Conservation (phyloP, 352 stramenopile genomes). For the Pythium scleroteichum region DNA sequence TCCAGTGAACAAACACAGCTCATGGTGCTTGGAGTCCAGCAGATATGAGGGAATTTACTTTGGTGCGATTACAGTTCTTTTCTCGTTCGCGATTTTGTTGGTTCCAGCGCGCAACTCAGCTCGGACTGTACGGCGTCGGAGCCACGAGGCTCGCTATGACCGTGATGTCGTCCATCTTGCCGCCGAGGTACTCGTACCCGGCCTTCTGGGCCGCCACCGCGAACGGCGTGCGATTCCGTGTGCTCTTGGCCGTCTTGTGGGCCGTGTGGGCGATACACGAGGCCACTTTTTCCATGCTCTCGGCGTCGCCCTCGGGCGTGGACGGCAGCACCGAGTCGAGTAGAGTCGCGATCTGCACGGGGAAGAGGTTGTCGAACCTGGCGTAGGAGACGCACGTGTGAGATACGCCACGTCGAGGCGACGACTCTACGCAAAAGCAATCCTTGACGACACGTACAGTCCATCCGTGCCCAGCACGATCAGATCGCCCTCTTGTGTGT, state of each 20-base stretch:
- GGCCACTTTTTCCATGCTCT: slow-evolving; percentile 77
- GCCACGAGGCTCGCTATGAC: slow-evolving; percentile 81
- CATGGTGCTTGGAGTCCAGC: no score
- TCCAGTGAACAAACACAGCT: no score
- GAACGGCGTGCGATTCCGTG: slow-evolving; percentile 78
- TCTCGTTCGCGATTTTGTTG: neutral
- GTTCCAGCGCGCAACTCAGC: neutral
- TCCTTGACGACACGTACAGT: slow-evolving; percentile 62
- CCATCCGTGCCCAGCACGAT: slow-evolving; percentile 94
- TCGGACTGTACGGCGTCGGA: slow-evolving; percentile 11
- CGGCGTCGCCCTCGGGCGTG: slow-evolving; percentile 43
- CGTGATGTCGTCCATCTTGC: slow-evolving; percentile 92
- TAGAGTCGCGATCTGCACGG: slow-evolving; percentile 76
- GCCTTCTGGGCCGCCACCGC: slow-evolving; percentile 64
- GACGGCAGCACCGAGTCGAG: slow-evolving; percentile 67
- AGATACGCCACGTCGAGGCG: no score
- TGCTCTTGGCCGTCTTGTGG: slow-evolving; percentile 74
- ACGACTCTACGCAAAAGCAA: no score
- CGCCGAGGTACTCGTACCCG: slow-evolving; percentile 79
- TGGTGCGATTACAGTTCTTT: no score
- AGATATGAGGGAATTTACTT: no score
- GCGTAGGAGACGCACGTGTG: neutral
- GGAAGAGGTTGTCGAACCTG: slow-evolving; percentile 96
- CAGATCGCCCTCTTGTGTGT: slow-evolving; percentile 88
- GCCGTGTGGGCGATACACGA: slow-evolving; percentile 79